Evolutionary conservation across 805 yeast species (phyloP).

Genomic region (Cyberlindnera subsufficiens): DNA sequence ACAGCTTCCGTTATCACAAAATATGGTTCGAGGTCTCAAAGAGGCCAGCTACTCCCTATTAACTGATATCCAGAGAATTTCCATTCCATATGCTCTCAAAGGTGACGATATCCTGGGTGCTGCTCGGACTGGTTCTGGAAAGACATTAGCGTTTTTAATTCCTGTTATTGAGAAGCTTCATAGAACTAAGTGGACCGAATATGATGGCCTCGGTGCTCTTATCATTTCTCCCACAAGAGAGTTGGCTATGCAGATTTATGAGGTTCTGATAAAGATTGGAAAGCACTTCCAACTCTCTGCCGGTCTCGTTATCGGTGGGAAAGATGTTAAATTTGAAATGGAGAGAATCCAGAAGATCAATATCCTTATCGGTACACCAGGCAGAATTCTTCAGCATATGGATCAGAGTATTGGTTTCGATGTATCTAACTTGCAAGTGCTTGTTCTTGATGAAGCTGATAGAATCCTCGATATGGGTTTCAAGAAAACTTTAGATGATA

Average conservation of each 20-base stretch:
- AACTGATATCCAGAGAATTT: slow-evolving; percentile 80
- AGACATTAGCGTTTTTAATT: slow-evolving; percentile 80
- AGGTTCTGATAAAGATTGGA: slow-evolving; percentile 58
- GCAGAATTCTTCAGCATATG: slow-evolving; percentile 76
- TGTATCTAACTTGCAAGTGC: slow-evolving; percentile 60
- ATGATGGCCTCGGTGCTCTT: slow-evolving; percentile 53
- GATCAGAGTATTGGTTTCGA: slow-evolving; percentile 54
- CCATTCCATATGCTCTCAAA: slow-evolving; percentile 71
- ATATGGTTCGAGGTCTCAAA: slow-evolving; percentile 65
- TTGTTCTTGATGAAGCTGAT: slow-evolving; percentile 92
- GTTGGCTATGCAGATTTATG: slow-evolving; percentile 64
- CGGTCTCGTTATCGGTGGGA: slow-evolving; percentile 60
- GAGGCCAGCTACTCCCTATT: slow-evolving; percentile 72
- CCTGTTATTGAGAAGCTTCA: slow-evolving; percentile 72
- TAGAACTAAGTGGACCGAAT: slow-evolving; percentile 33
- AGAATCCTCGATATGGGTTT: slow-evolving; percentile 78
- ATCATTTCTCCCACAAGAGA: slow-evolving; percentile 68
- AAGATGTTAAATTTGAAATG: slow-evolving; percentile 67
- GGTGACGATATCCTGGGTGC: slow-evolving; percentile 93
- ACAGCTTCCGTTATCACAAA: slow-evolving; percentile 69
- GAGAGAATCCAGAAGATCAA: slow-evolving; percentile 64
- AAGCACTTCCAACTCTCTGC: slow-evolving; percentile 55
- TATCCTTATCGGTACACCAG: slow-evolving; percentile 88
- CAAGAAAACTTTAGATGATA: slow-evolving; percentile 59
- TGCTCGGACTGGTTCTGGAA: slow-evolving; percentile 96